Conservation (phyloP, 2,329 filamentous ascomycete species). For the Colletotrichum sublineola region DNA sequence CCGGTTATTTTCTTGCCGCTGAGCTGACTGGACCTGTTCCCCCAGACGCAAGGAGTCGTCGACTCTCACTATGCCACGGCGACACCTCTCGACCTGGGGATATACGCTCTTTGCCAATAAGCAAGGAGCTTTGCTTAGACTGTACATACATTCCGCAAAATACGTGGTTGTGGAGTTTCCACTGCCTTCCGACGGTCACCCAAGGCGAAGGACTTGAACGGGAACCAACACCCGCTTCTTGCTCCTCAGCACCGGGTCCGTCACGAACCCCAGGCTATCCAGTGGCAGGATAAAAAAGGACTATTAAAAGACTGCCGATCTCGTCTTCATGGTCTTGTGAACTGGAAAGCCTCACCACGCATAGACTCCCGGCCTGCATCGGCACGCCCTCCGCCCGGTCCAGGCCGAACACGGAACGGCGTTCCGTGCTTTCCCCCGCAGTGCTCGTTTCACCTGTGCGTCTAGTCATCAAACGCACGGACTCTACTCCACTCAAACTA, state of each 20-base stretch:
- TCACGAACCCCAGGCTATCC: background rate
- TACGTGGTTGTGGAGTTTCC: too few species aligned
- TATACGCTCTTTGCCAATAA: background rate
- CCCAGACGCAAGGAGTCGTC: background rate
- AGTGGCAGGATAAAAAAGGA: background rate
- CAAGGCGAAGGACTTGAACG: background rate
- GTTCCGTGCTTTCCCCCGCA: conserved; percentile 1
- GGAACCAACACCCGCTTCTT: background rate
- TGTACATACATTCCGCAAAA: background rate
- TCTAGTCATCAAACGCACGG: background rate
- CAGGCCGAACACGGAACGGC: conserved; percentile 8
- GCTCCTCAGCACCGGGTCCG: background rate
- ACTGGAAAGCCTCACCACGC: background rate
- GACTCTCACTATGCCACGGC: background rate
- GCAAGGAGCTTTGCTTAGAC: background rate
- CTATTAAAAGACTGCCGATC: background rate
- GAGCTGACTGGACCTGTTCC: background rate
- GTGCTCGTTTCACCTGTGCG: too few species aligned
- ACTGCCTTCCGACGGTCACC: background rate
- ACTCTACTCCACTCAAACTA: rapidly evolving
- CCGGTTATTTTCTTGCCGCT: background rate
- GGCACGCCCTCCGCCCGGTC: background rate
- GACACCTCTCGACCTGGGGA: background rate
- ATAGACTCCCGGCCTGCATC: background rate
- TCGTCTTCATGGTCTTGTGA: background rate